phyloP scores from a whole-genome alignment of 768 basidiomycete genomes.

The Tephrocybe rancida region DNA sequence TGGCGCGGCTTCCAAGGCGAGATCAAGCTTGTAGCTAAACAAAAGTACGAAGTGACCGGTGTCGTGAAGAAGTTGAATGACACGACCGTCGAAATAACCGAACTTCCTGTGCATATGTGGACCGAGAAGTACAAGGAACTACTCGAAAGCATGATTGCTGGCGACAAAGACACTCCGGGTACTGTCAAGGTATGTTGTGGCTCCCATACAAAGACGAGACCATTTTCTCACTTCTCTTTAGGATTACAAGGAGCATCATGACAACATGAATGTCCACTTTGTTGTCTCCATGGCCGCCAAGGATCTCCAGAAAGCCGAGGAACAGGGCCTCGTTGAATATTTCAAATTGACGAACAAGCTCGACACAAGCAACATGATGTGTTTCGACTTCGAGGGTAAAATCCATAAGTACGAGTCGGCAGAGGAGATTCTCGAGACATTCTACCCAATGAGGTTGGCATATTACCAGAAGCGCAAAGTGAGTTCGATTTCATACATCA shows the following conservation, averaged over 20 bases:
- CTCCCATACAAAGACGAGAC: neutral
- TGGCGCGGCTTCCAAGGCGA: slow-evolving; percentile 94
- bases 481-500: slow-evolving; percentile 12
- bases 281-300: slow-evolving; percentile 78
- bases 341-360: slow-evolving; percentile 89
- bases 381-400: slow-evolving; percentile 95
- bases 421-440: slow-evolving; percentile 92
- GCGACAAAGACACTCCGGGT: slow-evolving; percentile 76
- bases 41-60: slow-evolving; percentile 86
- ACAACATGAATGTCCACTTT: slow-evolving; percentile 90
- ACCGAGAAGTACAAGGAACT: slow-evolving; percentile 92
- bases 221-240: slow-evolving; percentile 30
- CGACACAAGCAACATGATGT: slow-evolving; percentile 96
- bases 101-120: slow-evolving; percentile 95
- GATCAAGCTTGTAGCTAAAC: slow-evolving; percentile 77
- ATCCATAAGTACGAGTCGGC: slow-evolving; percentile 91
- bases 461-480: slow-evolving; percentile 98
- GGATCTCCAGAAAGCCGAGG: slow-evolving; percentile 84
- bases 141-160: slow-evolving; percentile 80
- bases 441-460: slow-evolving; percentile 85
- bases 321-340: slow-evolving; percentile 85
- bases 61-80: slow-evolving; percentile 75
- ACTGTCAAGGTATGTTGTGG: slow-evolving; percentile 66
- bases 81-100: slow-evolving; percentile 92
- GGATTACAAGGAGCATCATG: slow-evolving; percentile 98